Evolutionary conservation across 2,329 filamentous ascomycete genomes (phyloP).

Genomic region (Ceratocystis destructans): DNA sequence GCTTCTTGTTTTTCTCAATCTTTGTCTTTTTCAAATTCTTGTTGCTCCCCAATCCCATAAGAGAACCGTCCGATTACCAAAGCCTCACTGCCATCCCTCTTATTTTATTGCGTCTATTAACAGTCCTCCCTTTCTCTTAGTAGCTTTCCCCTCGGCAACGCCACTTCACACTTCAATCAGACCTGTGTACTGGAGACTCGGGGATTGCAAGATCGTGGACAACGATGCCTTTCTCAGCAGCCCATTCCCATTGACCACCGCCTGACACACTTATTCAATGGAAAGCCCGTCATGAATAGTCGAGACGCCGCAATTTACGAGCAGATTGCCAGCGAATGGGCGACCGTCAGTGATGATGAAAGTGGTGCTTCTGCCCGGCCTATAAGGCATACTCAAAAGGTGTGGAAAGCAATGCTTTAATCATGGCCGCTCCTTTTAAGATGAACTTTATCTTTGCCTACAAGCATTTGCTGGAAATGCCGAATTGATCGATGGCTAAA

Average conservation of each 20-base stretch:
- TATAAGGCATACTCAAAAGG: not conserved
- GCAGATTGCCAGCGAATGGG: not conserved
- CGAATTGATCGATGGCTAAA: not conserved
- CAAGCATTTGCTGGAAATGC: not conserved
- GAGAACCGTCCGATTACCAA: too few relatives aligned
- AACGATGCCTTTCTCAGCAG: not conserved
- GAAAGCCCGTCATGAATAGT: not conserved
- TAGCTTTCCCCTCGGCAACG: not conserved
- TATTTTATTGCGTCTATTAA: too few relatives aligned
- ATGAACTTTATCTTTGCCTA: not conserved
- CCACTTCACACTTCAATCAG: not conserved
- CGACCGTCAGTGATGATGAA: conserved; percentile 5
- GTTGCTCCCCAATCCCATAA: too few relatives aligned
- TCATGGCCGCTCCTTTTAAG: not conserved
- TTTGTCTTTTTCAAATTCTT: too few relatives aligned
- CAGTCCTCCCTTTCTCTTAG: not conserved
- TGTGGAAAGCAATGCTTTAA: not conserved
- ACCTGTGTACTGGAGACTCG: not conserved
- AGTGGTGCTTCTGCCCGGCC: not conserved
- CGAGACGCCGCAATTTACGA: not conserved
- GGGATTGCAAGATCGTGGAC: not conserved
- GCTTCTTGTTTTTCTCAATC: too few relatives aligned
- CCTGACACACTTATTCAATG: not conserved
- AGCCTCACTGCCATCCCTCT: not conserved
- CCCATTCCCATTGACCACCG: not conserved